Evolutionary conservation across 768 basidiomycete species (phyloP), one percentile per base, ranked within the genome.

Genomic region (Boletus eberwhitei): DNA sequence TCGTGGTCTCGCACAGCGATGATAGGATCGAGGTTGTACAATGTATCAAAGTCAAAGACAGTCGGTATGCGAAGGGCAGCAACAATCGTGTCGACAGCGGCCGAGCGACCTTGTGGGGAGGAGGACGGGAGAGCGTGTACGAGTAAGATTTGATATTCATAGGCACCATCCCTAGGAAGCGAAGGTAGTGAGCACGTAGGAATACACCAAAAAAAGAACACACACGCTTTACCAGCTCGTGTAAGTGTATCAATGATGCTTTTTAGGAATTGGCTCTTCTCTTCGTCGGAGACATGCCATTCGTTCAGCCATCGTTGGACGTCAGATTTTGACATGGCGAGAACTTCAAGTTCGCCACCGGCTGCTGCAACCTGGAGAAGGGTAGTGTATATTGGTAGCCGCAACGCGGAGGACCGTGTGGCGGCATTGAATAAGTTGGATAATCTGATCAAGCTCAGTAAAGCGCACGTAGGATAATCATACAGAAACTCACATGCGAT

Each of bases 371-470:
- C 65, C 22, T 81, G 71, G 22, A 93, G 71, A 19, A 93, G 79
- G 9, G 81, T 72, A 19, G 72, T 77, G 62, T 86, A 89, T 21
- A 90, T 86, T 7, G 75, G 64, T 31, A 82, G 71, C 5, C 91
- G 84, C 52, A 88, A 73, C 16, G 83, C 68, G 4, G 90, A 92
- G 44, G 73, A 76, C 52, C 82, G 80, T 24, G 90, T 86, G 13
- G 84, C 71, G 12, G 86, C 79, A 63, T 93, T 92, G 79, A 91
- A 92, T 31, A 93, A 70, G 66, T 91, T 92, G 22, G 91, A 85
- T 11, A 93, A 73, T 64, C 91, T 93, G 59, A 26, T 53, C 37
- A 41, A 46, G 21, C 48, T 59, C 43, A 51, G 50, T 26, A 41
- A n/a, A 42, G 57, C 39, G 49, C n/a, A 48, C 11, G 8, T 24